These are phyloP conservation scores for Fagus sylvatica DNA, from an alignment of 306 rosid genomes.

Conservation along the genomic window DNA sequence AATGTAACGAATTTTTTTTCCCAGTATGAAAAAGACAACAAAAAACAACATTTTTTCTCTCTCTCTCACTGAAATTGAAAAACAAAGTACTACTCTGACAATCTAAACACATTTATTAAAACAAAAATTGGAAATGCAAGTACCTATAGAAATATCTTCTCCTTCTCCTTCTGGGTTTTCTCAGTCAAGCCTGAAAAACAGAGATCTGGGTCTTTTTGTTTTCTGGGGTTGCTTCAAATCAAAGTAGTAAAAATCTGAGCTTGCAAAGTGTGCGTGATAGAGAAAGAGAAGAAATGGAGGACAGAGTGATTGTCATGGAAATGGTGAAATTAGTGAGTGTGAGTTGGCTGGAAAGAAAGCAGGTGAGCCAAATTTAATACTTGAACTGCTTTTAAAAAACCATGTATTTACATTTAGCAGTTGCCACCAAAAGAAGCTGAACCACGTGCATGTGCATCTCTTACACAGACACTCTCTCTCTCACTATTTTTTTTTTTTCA, in stretches of 20 bases:
- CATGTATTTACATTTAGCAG: conserved; percentile 50
- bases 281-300: conserved; percentile 42
- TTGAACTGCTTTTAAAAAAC: conserved; percentile 29
- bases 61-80: conserved; percentile 28
- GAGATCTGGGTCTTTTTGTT: conserved; percentile 40
- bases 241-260: conserved; percentile 39
- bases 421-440: conserved; percentile 61
- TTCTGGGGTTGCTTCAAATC: conserved; percentile 33
- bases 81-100: conserved; percentile 11
- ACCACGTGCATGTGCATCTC: conserved; percentile 68
- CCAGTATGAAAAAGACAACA: conserved; percentile 32
- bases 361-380: conserved; percentile 61
- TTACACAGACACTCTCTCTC: neutral
- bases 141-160: conserved; percentile 25
- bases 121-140: conserved; percentile 29
- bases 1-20: conserved; percentile 15
- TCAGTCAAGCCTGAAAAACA: conserved; percentile 23
- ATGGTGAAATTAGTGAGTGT: conserved; percentile 52
- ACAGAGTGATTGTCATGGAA: conserved; percentile 38
- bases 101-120: conserved; percentile 26
- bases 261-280: conserved; percentile 7
- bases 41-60: conserved; percentile 36
- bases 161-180: conserved; percentile 9
- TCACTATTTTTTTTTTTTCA: neutral
- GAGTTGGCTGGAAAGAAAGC: conserved; percentile 70